Evolutionary conservation across 1,139 yeast genomes (phyloP), one percentile per base, ranked within the genome.

Genomic region (Zhuliangozyma blackwelliae): DNA sequence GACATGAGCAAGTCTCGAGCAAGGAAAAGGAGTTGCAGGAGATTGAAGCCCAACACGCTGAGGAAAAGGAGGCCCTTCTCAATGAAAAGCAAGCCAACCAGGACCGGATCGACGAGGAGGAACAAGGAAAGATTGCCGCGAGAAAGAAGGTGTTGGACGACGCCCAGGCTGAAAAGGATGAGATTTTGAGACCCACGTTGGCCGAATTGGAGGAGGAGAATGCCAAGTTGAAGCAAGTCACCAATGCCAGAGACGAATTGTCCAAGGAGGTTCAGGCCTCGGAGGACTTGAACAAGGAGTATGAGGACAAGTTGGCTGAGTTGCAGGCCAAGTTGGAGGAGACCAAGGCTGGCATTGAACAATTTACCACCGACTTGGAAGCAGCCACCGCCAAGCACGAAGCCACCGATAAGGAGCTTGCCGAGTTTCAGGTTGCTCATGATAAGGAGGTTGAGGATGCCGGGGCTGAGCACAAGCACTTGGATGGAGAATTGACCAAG

Each of bases 111-210:
- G 64, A 63, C 40, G 52, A 56, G 16, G 75, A 74, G 49, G 78
- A 72, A 49, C 57, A 60, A 8, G 68, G 56, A 13, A 55, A 67
- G 43, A 69, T 67, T 38, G 47, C 52, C 27, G 63, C 61, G 21
- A 67, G 77, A 46, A 61, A 63, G 43, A 52, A 52, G n/a, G 76
- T 73, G 46, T 60, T 73, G 45, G 69, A 59, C 27, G 61, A 61
- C 27, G 53, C 75, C 55, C 77, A 74, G 51, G 62, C 62, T 2
- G 70, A 69, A 45, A 65, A 68, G 46, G 75, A 70, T 45, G 74
- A 62, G 44, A 51, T 57, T 27, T 55, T 70, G 44, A 55, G 59
- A 41, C 76, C 76, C 19, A 50, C 61, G 10, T 61, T 68, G 48
- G 71, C 62, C 29, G 73, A 67, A 44, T 67, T 70, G 48, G 57